Conservation (phyloP, 2,329 filamentous ascomycete species). For the Sphaerulina vaccinii region DNA sequence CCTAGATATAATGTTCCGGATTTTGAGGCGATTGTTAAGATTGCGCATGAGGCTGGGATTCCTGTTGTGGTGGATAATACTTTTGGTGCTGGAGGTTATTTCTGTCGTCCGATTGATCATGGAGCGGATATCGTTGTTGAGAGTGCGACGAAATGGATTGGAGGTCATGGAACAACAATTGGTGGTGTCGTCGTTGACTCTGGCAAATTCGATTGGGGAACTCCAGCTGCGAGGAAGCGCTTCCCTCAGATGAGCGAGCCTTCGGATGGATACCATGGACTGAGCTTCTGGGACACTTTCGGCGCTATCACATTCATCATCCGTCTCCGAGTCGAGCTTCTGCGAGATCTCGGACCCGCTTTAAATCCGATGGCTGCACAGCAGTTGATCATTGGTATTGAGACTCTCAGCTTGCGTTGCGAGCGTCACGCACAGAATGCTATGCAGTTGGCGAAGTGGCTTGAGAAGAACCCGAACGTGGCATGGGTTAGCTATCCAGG, state of each 20-base stretch:
- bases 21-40: conserved; percentile 79
- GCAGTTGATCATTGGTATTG: conserved; percentile 82
- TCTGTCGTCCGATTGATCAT: conserved; percentile 79
- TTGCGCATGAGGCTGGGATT: conserved; percentile 67
- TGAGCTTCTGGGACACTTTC: conserved; percentile 94
- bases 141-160: conserved; percentile 96
- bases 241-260: conserved; percentile 94
- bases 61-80: conserved; percentile 81
- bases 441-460: conserved; percentile 73
- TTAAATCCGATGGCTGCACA: conserved; percentile 91
- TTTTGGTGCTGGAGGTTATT: conserved; percentile 90
- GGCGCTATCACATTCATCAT: conserved; percentile 79
- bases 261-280: conserved; percentile 83
- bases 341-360: conserved; percentile 78
- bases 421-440: conserved; percentile 88
- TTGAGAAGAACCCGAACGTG: conserved; percentile 80
- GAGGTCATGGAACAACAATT: conserved; percentile 86
- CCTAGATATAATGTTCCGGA: conserved; percentile 91
- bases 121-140: conserved; percentile 93
- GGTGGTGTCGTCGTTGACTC: conserved; percentile 82
- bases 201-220: conserved; percentile 93
- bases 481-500: conserved; percentile 94
- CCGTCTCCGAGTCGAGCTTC: conserved; percentile 81
- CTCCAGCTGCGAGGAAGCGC: conserved; percentile 60
- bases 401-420: conserved; percentile 82